Evolutionary conservation across 1,284 basidiomycete genomes (phyloP), one percentile per base, ranked within the genome.

Genomic region (Apiotrichum domesticum): DNA sequence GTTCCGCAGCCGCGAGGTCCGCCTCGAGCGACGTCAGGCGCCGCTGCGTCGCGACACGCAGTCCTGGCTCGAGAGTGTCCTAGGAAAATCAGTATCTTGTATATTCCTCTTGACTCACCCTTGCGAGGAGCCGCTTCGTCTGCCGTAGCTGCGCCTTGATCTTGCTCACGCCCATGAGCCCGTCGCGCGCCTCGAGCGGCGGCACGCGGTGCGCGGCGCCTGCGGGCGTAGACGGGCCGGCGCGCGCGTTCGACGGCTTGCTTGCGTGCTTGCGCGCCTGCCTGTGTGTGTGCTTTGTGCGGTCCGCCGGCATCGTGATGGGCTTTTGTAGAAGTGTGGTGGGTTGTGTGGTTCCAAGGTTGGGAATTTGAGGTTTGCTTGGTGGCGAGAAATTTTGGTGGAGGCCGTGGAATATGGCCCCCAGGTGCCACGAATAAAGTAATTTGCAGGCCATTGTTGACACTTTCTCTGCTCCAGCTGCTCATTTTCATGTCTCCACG

Each of bases 131-230:
- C 53, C 90, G 78, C 62, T 82, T 82, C 0, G 89, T 86, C 77
- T 92, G 89, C 57, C 90, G 79, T 54, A 94, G 76, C 37, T 84
- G 78, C 14, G 87, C 80, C 72, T 93, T 94, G 63, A 92, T 77
- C 75, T 90, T 93, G 56, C 64, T 70, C 33, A 77, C 64, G 34
- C 77, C 76, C 3, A 73, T 72, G 13, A 74, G 48, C 5, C 56
- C 55, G 53, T 64, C 66, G 14, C 73, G 61, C 42, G 64, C 44
- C 51, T 72, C 68, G 3, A 64, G 62, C 6, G 70, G 56, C 8
- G 48, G 62, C 9, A 64, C 52, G 53, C 63, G 65, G 54, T n/a
- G 33, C 11, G 3, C 32, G 8, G n/a, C 43, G 41, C 41, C 41
- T 39, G 8, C 37, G 37, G 15, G 11, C 35, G 21, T n/a, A 6